These are phyloP conservation scores for Kodamaea lidongshanica DNA, from an alignment of 805 yeast species.

Conservation along the genomic window DNA sequence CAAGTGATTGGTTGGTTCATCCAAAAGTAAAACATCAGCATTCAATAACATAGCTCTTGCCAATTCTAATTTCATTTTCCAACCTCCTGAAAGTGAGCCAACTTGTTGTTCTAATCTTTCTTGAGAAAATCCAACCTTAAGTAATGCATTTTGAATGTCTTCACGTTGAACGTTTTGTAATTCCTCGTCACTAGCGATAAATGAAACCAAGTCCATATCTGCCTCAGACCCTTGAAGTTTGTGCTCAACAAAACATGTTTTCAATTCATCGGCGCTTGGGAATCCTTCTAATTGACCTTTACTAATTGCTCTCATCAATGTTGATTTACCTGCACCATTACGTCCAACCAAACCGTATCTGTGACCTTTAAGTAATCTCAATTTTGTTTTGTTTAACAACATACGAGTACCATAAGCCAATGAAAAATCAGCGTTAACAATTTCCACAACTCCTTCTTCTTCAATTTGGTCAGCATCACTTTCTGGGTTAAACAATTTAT, in stretches of 20 bases:
- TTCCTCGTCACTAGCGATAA: slow-evolving; percentile 87
- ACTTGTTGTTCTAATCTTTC: slow-evolving; percentile 86
- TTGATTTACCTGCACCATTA: slow-evolving; percentile 98
- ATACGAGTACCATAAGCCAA: slow-evolving; percentile 96
- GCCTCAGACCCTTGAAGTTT: slow-evolving; percentile 93
- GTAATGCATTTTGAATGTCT: slow-evolving; percentile 71
- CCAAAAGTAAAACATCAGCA: slow-evolving; percentile 89
- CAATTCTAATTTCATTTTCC: slow-evolving; percentile 97
- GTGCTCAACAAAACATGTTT: slow-evolving; percentile 96
- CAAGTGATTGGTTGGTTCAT: slow-evolving; percentile 98
- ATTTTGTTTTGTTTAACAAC: slow-evolving; percentile 87
- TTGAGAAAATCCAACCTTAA: slow-evolving; percentile 84
- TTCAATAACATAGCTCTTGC: slow-evolving; percentile 99
- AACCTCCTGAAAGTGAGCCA: slow-evolving; percentile 95
- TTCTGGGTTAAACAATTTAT: slow-evolving; percentile 44
- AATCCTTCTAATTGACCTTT: slow-evolving; percentile 96
- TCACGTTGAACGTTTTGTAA: slow-evolving; percentile 55
- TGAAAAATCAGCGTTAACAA: slow-evolving; percentile 92
- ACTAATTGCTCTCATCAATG: slow-evolving; percentile 93
- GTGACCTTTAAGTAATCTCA: slow-evolving; percentile 87
- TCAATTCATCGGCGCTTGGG: slow-evolving; percentile 80
- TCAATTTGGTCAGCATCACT: slow-evolving; percentile 48
- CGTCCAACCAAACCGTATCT: slow-evolving; percentile 97
- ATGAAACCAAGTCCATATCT: slow-evolving; percentile 78
- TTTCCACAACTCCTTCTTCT: slow-evolving; percentile 77